phyloP scores from a whole-genome alignment of 768 basidiomycete genomes.

The Fistulinella prunicolor region DNA sequence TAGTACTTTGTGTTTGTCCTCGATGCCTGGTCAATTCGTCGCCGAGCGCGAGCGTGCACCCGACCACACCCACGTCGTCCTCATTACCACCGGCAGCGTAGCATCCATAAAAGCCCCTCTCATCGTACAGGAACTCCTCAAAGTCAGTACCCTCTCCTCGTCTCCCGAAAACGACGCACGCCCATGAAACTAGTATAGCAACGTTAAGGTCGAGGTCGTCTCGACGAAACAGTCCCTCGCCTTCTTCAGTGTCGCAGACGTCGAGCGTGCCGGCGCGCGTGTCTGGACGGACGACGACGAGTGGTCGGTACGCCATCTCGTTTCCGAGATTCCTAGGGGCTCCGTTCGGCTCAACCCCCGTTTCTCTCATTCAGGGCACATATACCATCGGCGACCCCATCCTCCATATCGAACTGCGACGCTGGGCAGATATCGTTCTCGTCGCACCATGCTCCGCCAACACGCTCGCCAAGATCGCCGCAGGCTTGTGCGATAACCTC shows the following conservation, averaged over 20 bases:
- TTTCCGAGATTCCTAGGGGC: too few species aligned
- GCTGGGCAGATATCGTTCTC: conserved; percentile 95
- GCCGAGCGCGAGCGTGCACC: conserved; percentile 27
- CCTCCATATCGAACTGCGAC: conserved; percentile 89
- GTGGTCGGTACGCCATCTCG: conserved; percentile 88
- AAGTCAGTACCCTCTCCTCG: conserved; percentile 44
- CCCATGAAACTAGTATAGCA: conserved; percentile 51
- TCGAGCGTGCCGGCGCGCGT: conserved; percentile 50
- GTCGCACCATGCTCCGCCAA: conserved; percentile 97
- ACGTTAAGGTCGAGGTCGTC: conserved; percentile 80
- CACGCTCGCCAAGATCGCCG: conserved; percentile 88
- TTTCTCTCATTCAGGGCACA: conserved; percentile 45
- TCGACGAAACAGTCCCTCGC: conserved; percentile 74
- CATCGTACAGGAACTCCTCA: conserved; percentile 74
- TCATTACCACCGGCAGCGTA: conserved; percentile 93
- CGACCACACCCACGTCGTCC: conserved; percentile 56
- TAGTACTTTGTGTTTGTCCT: not conserved
- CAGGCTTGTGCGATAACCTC: conserved; percentile 88
- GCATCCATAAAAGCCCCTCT: conserved; percentile 92
- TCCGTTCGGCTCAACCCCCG: too few species aligned
- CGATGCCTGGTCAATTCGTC: conserved; percentile 22
- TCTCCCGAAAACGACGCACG: not conserved
- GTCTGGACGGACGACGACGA: conserved; percentile 94
- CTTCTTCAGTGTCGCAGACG: conserved; percentile 63
- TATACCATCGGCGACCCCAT: conserved; percentile 88